Evolutionary conservation across 352 stramenopile genomes (phyloP), one percentile per base, ranked within the genome.

Genomic region (Plasmopara halstedii): DNA sequence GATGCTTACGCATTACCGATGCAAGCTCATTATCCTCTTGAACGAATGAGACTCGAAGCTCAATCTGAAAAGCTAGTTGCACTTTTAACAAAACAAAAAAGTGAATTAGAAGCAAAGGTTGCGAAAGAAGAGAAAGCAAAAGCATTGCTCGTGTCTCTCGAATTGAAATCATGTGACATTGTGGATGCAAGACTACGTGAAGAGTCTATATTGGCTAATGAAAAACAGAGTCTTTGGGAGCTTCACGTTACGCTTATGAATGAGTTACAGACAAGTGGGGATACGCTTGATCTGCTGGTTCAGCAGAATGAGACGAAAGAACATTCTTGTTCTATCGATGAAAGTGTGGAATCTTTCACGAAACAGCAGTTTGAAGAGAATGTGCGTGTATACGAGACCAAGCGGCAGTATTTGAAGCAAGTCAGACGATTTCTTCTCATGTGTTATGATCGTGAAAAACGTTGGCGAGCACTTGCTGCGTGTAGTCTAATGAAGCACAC

Each of bases 161-260:
- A 90, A 23, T 42, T 67, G 4, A 62, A 68, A 0, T 68, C 66
- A 2, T 66, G 56, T 37, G 53, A 58, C 17, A 88, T 87, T 34
- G 48, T 64, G 1, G 46, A 64, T 2, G 22, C 54, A 21, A 73
- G 70, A 29, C 50, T 90, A 0, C 47, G 80, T 3, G 73, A 90
- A 44, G 79, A 90, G 26, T 31, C 38, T 2, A 58, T 64, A 27
- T 46, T 88, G 21, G 78, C 83, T 23, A 29, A 37, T 4, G 76
- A 88, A 42, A 88, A 84, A 43, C 76, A 88, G 35, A 38, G 41
- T 6, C 53, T 88, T 2, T 88, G 70, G 73, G 72, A 84, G 43
- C 45, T 71, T 6, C 76, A 68, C 37, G 43, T 60, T n/a, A 39
- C 41, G 2, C 53, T 85, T 2, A 58, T 52, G 19, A 55, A 73